Conservation (phyloP, 2,329 filamentous ascomycete species). For the Clarireedia sp. region DNA sequence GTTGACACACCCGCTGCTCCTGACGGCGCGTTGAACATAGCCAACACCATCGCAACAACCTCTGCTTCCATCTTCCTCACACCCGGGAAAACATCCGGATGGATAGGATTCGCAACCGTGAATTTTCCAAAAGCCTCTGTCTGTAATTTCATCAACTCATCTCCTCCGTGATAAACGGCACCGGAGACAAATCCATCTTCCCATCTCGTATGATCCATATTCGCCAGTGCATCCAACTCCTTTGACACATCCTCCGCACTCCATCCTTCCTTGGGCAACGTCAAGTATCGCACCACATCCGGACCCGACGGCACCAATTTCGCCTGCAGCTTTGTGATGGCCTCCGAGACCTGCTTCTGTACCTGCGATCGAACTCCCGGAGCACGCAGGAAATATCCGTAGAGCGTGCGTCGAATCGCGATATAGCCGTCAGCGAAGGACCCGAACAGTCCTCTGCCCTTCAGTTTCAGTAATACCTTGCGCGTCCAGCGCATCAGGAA, state of each 20-base stretch:
- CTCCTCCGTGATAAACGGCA: slow-evolving; percentile 91
- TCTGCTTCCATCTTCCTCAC: slow-evolving; percentile 99
- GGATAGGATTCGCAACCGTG: slow-evolving; percentile 91
- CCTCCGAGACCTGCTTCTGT: slow-evolving; percentile 72
- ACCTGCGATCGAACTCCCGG: slow-evolving; percentile 84
- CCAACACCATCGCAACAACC: slow-evolving; percentile 88
- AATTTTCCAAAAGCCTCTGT: slow-evolving; percentile 91
- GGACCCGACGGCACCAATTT: slow-evolving; percentile 74
- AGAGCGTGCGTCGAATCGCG: slow-evolving; percentile 63
- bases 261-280: slow-evolving; percentile 79
- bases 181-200: slow-evolving; percentile 92
- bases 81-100: slow-evolving; percentile 95
- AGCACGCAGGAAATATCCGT: slow-evolving; percentile 76
- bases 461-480: slow-evolving; percentile 73
- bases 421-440: slow-evolving; percentile 68
- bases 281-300: slow-evolving; percentile 63
- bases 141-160: slow-evolving; percentile 73
- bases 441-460: slow-evolving; percentile 80
- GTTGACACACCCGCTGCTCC: slow-evolving; percentile 83
- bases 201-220: slow-evolving; percentile 92
- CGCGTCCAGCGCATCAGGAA: slow-evolving; percentile 81
- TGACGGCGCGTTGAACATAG: slow-evolving; percentile 82
- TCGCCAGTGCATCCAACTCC: slow-evolving; percentile 71
- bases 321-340: slow-evolving; percentile 69
- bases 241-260: slow-evolving; percentile 66